Conservation (phyloP, 495 filamentous ascomycete genomes). For the Xylaria telfairii region DNA sequence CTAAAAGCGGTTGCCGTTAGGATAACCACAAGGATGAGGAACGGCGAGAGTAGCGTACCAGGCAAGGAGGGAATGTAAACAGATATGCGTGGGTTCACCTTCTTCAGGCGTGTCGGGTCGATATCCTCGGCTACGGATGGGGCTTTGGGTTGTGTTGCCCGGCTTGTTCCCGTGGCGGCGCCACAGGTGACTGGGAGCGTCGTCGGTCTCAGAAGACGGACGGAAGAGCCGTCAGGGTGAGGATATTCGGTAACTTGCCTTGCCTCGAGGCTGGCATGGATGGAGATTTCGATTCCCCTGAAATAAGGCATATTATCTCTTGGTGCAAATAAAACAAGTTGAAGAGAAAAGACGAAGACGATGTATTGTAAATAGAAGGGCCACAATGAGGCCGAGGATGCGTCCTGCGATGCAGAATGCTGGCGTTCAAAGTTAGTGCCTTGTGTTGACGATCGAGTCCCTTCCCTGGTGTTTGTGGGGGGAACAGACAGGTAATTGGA, state of each 20-base stretch:
- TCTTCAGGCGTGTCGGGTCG: conserved; percentile 36
- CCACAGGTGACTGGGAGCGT: conserved; percentile 18
- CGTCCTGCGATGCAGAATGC: neutral
- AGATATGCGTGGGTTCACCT: conserved; percentile 47
- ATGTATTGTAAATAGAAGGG: neutral
- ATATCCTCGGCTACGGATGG: conserved; percentile 10
- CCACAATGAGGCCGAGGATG: neutral
- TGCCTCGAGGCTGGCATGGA: conserved; percentile 40
- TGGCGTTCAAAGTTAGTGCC: neutral
- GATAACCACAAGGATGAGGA: neutral
- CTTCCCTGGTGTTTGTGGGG: neutral
- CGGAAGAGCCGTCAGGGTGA: conserved; percentile 57
- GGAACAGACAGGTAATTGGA: neutral
- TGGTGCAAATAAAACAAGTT: neutral
- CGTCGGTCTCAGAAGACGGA: conserved; percentile 34
- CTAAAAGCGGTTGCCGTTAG: conserved; percentile 35
- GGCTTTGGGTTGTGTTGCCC: conserved; percentile 6
- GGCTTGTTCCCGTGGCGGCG: conserved; percentile 7
- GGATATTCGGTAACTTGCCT: conserved; percentile 53
- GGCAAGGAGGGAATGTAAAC: conserved; percentile 58
- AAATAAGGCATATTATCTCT: conserved; percentile 53
- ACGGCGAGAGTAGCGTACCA: conserved; percentile 38
- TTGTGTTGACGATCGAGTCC: neutral
- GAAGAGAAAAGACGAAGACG: neutral
- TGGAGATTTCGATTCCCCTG: conserved; percentile 52